Base-by-base conservation (phyloP, 345 rosid genomes). In the Pistacia integerrima region DNA sequence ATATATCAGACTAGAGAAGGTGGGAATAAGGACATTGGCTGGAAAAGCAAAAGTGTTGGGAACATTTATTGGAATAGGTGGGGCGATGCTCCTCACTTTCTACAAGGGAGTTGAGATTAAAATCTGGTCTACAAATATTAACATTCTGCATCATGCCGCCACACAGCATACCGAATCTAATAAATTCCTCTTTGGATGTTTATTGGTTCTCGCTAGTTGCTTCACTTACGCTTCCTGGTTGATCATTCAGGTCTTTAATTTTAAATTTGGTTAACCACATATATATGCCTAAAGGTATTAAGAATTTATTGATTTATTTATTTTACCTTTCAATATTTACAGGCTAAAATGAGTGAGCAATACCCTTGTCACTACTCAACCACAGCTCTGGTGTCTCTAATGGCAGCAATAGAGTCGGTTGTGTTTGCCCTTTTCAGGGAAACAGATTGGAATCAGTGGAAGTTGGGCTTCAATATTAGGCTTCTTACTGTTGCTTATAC, bases 81-180 rank as follows among this genome's bases (percentile, higher is more conserved):
- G 89, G 7, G 91, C 90, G 10, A 90, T 88, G 92, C 58, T 91
- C 33, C 80, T 90, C 60, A 85, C 89, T 6, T 80, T 91, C 77
- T 91, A 81, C 80, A 87, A 81, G 77, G 98, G 94, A 6, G 8
- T 44, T 6, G 79, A 81, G 5, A 55, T 91, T 59, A 55, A 82
- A 3, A 11, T 80, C 0, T 82, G 87, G 89, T 73, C 33, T 88
- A 35, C 75, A 84, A 8, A 75, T 49, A 20, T 81, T 3, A 59
- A 84, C 36, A 69, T 76, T 8, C 20, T 77, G 73, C 41, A 62
- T n/a, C 56, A 70, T 7, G 10, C 36, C 46, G 46, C 46, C 9
- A 41, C 46, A 41, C 46, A 41, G 6, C 46, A 41, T 41, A 6
- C 46, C 9, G 46, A 41, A 41, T 41, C 46, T 41, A 41, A 41